Evolutionary conservation across 371 early-diverging fungal species (phyloP).

Genomic region (Circinella umbellata): DNA sequence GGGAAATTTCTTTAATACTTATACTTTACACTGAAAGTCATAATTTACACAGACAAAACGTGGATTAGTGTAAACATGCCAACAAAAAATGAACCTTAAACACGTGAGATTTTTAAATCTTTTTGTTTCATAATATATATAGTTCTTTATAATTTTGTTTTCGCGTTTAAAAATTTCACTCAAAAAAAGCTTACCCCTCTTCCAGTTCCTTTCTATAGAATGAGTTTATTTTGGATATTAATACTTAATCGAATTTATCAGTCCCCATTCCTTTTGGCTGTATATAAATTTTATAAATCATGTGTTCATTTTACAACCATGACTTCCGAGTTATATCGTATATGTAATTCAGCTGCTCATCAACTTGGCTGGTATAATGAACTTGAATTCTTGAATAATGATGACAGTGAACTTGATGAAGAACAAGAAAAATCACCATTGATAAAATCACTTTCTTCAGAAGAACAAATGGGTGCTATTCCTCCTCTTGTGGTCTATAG

Average conservation of each 20-base stretch:
- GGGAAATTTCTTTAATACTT: no score
- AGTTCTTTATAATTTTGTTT: no score
- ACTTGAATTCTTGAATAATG: constrained; percentile 19
- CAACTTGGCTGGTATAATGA: constrained; percentile 27
- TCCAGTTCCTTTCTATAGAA: not conserved
- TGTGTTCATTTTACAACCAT: constrained; percentile 48
- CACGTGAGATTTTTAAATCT: no score
- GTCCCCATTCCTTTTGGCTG: constrained; percentile 45
- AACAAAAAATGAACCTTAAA: no score
- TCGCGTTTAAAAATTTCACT: no score
- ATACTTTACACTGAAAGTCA: no score
- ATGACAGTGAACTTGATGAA: constrained; percentile 24
- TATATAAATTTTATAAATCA: constrained; percentile 62
- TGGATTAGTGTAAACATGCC: no score
- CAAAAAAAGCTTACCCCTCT: no score
- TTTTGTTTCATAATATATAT: no score
- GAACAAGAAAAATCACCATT: constrained; percentile 10
- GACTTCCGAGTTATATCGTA: constrained; percentile 70
- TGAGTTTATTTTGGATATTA: constrained; percentile 54
- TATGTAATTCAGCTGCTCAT: constrained; percentile 51
- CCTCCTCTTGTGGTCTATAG: constrained; percentile 21
- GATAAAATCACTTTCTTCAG: not conserved
- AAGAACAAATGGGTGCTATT: not conserved
- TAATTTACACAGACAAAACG: no score
- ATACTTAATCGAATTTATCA: constrained; percentile 60